Evolutionary conservation across 1,284 basidiomycete species (phyloP).

Genomic region (Tremellales sp.): DNA sequence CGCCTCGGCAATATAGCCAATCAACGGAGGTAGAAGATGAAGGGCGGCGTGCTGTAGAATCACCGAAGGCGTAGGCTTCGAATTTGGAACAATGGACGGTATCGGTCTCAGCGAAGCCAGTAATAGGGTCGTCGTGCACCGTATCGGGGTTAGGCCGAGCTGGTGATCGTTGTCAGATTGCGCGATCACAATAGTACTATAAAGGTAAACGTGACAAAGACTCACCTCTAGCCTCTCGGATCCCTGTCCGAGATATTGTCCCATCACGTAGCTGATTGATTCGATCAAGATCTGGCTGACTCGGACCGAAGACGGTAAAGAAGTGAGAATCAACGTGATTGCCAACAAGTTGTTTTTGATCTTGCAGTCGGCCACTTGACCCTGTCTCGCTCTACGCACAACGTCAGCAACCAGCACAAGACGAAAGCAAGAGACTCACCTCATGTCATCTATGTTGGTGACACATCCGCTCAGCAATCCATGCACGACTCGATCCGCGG

Average conservation of each 20-base stretch:
- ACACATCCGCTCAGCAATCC: slow-evolving; percentile 81
- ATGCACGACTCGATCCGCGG: slow-evolving; percentile 60
- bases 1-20: slow-evolving; percentile 70
- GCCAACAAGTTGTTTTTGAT: slow-evolving; percentile 88
- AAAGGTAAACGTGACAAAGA: too few species aligned
- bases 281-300: slow-evolving; percentile 75
- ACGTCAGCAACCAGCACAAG: background rate
- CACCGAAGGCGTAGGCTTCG: slow-evolving; percentile 33
- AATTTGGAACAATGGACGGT: slow-evolving; percentile 21
- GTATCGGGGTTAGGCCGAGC: slow-evolving; percentile 77
- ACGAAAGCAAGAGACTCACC: slow-evolving; percentile 53
- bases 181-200: background rate
- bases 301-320: slow-evolving; percentile 63
- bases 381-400: slow-evolving; percentile 65
- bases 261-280: slow-evolving; percentile 77
- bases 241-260: slow-evolving; percentile 64
- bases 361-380: slow-evolving; percentile 72
- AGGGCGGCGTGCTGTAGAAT: slow-evolving; percentile 69
- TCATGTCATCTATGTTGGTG: slow-evolving; percentile 83
- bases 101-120: slow-evolving; percentile 51
- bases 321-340: slow-evolving; percentile 77
- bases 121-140: slow-evolving; percentile 80
- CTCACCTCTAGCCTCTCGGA: slow-evolving; percentile 60
- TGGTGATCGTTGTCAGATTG: slow-evolving; percentile 34
- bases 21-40: slow-evolving; percentile 71